Percentiles rank a stretch among this genome's conserved stretches.
These are phyloP conservation scores for Phytopythium oedochilum DNA, from an alignment of 352 stramenopile species.

Conservation along the genomic window DNA sequence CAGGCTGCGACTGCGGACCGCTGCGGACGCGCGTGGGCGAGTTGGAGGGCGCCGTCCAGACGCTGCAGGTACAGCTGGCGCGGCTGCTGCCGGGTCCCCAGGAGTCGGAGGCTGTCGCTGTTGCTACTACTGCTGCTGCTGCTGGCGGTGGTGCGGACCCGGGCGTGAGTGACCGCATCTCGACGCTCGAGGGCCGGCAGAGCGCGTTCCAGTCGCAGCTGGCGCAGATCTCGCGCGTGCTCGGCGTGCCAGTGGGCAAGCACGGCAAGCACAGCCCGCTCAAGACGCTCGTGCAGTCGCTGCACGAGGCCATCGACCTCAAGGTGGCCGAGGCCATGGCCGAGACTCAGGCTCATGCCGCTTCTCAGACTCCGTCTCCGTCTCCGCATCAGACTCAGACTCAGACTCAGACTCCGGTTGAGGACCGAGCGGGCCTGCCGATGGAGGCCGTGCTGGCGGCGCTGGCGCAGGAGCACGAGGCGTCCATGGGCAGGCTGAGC, in stretches of 20 bases:
- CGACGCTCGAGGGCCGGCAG: conserved; percentile 57
- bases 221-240: conserved; percentile 51
- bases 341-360: not conserved
- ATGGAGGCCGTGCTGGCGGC: conserved; percentile 50
- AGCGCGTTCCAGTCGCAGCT: conserved; percentile 71
- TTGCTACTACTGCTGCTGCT: no score
- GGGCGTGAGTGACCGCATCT: conserved; percentile 30
- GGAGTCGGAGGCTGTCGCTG: no score
- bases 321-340: conserved; percentile 13
- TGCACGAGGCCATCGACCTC: conserved; percentile 33
- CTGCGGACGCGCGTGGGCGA: conserved; percentile 47
- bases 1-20: conserved; percentile 42
- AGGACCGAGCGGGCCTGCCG: conserved; percentile 14
- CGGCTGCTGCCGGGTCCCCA: no score
- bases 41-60: conserved; percentile 37
- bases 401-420: no score
- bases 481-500: conserved; percentile 54
- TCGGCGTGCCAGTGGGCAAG: conserved; percentile 60
- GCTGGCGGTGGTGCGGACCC: not conserved
- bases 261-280: conserved; percentile 61
- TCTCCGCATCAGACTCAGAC: no score
- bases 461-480: conserved; percentile 64
- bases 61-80: conserved; percentile 26
- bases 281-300: conserved; percentile 69
- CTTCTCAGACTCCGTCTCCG: no score